These are phyloP conservation scores for Mycena epipterygia DNA, from an alignment of 768 basidiomycete species.

Conservation along the genomic window DNA sequence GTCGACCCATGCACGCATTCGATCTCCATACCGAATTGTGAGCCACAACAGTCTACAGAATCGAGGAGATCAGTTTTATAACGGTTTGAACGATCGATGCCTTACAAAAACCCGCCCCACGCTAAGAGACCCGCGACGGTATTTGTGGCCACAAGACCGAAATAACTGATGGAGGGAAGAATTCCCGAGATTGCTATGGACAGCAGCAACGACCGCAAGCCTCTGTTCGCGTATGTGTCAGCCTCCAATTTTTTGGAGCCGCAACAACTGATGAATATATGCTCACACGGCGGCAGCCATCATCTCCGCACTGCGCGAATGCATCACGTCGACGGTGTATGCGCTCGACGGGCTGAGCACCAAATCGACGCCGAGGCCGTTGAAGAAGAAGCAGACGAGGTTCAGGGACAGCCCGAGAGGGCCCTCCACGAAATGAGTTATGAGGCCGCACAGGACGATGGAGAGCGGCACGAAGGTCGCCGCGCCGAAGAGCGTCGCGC, in stretches of 20 bases:
- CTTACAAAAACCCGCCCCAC: slow-evolving; percentile 60
- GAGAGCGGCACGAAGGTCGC: slow-evolving; percentile 59
- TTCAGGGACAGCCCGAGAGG: slow-evolving; percentile 54
- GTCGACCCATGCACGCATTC: slow-evolving; percentile 62
- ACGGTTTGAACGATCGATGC: slow-evolving; percentile 3
- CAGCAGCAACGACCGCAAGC: slow-evolving; percentile 39
- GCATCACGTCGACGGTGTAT: slow-evolving; percentile 64
- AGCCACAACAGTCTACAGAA: slow-evolving; percentile 57
- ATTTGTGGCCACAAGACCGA: slow-evolving; percentile 61
- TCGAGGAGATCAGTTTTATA: slow-evolving; percentile 25
- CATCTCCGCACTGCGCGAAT: slow-evolving; percentile 62
- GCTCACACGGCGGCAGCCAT: too few species aligned
- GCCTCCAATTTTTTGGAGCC: slow-evolving; percentile 50
- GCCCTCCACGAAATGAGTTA: slow-evolving; percentile 55
- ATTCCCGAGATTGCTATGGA: slow-evolving; percentile 51
- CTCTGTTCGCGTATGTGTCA: slow-evolving; percentile 18
- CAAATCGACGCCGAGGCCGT: slow-evolving; percentile 60
- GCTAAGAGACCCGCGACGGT: slow-evolving; percentile 52
- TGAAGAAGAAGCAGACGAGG: slow-evolving; percentile 58
- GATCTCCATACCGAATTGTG: slow-evolving; percentile 61
- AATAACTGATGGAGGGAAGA: slow-evolving; percentile 57
- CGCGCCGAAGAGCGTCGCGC: slow-evolving; percentile 55
- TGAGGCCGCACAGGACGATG: slow-evolving; percentile 53
- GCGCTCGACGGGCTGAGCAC: slow-evolving; percentile 60
- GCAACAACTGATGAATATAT: too few species aligned